Conservation (phyloP, 2,329 filamentous ascomycete species). For the Penicillium frequentans region DNA sequence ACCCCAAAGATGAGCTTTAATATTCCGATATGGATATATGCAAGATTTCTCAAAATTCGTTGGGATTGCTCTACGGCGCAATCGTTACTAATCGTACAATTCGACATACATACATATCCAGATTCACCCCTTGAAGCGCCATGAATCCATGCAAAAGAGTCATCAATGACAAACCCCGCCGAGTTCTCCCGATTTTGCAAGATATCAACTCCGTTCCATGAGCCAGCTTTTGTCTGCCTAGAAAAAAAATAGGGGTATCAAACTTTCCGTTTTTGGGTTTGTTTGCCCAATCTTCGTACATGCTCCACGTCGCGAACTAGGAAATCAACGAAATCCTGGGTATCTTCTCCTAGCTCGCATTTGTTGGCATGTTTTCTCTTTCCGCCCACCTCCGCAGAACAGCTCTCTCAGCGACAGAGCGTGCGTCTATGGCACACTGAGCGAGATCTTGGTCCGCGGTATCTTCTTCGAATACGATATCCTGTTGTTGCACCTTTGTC, state of each 20-base stretch:
- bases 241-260: slow-evolving; percentile 29
- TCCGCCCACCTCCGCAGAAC: slow-evolving; percentile 44
- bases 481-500: slow-evolving; percentile 48
- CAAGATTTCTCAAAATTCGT: not conserved
- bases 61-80: slow-evolving; percentile 9
- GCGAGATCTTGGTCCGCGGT: slow-evolving; percentile 40
- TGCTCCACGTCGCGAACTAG: not conserved
- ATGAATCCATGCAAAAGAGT: slow-evolving; percentile 16
- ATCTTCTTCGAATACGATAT: slow-evolving; percentile 45
- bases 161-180: not conserved
- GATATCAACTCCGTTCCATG: slow-evolving; percentile 29
- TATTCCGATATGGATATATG: not conserved
- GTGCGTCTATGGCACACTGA: slow-evolving; percentile 42
- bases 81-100: slow-evolving; percentile 16
- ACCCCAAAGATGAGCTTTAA: not conserved
- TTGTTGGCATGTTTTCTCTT: slow-evolving; percentile 25
- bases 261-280: slow-evolving; percentile 11
- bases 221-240: slow-evolving; percentile 12
- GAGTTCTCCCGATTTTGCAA: not conserved
- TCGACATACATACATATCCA: slow-evolving; percentile 6
- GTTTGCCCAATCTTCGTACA: not conserved
- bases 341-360: slow-evolving; percentile 8
- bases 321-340: not conserved
- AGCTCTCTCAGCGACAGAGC: slow-evolving; percentile 45
- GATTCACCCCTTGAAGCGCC: slow-evolving; percentile 21